A percentile compares a stretch with the other conserved stretches of the same genome.
These are phyloP conservation scores for Sesbania bispinosa DNA, from an alignment of 306 rosid genomes.

Conservation along the genomic window DNA sequence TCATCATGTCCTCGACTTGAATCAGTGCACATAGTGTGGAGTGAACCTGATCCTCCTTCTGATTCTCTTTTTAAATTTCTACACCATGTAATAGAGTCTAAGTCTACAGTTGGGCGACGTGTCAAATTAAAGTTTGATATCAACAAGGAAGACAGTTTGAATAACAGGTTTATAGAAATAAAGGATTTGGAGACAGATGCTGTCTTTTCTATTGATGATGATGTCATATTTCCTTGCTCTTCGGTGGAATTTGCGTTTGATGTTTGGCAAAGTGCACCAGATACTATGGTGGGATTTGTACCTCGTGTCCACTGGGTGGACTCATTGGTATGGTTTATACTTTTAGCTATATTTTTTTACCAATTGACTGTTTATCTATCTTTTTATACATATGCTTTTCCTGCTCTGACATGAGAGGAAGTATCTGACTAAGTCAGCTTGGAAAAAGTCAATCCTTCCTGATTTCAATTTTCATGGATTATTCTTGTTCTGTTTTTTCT, in stretches of 20 bases:
- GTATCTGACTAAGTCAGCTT: background rate
- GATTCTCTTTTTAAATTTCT: conserved; percentile 41
- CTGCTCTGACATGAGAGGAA: background rate
- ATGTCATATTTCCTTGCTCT: conserved; percentile 80
- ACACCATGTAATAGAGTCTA: conserved; percentile 33
- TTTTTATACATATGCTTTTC: conserved; percentile 15
- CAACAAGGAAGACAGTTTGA: conserved; percentile 77
- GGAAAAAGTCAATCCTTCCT: background rate
- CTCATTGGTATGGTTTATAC: conserved; percentile 43
- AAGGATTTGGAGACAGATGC: conserved; percentile 64
- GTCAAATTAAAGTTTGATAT: conserved; percentile 64
- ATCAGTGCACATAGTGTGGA: conserved; percentile 78
- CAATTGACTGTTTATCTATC: background rate
- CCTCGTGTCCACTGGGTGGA: conserved; percentile 83
- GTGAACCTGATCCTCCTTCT: conserved; percentile 75
- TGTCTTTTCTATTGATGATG: conserved; percentile 80
- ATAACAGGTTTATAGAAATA: conserved; percentile 77
- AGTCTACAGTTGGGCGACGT: conserved; percentile 40
- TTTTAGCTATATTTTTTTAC: background rate
- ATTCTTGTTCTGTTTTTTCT: background rate
- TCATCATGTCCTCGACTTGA: conserved; percentile 62
- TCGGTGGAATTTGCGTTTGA: conserved; percentile 77
- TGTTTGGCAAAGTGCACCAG: conserved; percentile 88
- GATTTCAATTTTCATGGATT: background rate
- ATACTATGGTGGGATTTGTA: conserved; percentile 91